Percentiles rank a stretch among this genome's conserved stretches.
Conservation (phyloP, 2,329 filamentous ascomycete species). For the Neospermospora avenae region DNA sequence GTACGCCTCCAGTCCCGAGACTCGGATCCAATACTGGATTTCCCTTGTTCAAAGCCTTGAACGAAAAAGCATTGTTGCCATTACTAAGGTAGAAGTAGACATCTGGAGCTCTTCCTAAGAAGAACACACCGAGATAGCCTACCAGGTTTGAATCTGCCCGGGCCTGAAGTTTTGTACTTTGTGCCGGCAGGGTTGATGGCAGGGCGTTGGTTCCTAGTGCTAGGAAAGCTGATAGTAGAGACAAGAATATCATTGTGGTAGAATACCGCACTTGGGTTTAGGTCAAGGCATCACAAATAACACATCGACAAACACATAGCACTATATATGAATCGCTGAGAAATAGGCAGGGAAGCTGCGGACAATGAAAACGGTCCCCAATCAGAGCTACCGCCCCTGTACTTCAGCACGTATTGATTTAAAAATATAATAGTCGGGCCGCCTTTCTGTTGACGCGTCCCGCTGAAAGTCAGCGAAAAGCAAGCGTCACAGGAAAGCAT, state of each 20-base stretch:
- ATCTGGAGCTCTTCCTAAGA: conserved; percentile 50
- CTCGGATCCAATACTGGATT: conserved; percentile 47
- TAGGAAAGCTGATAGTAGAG: background rate
- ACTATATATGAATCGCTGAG: background rate
- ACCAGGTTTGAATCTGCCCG: conserved; percentile 39
- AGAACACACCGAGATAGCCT: conserved; percentile 53
- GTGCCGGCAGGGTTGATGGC: background rate
- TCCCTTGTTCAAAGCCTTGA: conserved; percentile 48
- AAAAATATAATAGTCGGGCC: too few species aligned
- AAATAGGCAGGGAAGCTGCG: background rate
- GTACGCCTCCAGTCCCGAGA: conserved; percentile 49
- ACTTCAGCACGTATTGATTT: background rate
- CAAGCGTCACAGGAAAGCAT: too few species aligned
- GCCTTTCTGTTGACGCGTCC: too few species aligned
- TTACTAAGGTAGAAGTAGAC: conserved; percentile 54
- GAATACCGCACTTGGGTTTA: background rate
- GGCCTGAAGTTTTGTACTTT: conserved; percentile 1
- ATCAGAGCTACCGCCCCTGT: background rate
- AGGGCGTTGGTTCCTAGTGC: background rate
- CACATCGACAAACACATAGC: background rate
- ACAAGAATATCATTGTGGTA: background rate
- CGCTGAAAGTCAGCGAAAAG: too few species aligned
- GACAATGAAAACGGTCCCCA: background rate
- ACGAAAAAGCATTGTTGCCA: conserved; percentile 48
- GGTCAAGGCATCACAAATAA: background rate